phyloP scores from a whole-genome alignment of 106 monocot genomes.

The Iris macrosiphon region DNA sequence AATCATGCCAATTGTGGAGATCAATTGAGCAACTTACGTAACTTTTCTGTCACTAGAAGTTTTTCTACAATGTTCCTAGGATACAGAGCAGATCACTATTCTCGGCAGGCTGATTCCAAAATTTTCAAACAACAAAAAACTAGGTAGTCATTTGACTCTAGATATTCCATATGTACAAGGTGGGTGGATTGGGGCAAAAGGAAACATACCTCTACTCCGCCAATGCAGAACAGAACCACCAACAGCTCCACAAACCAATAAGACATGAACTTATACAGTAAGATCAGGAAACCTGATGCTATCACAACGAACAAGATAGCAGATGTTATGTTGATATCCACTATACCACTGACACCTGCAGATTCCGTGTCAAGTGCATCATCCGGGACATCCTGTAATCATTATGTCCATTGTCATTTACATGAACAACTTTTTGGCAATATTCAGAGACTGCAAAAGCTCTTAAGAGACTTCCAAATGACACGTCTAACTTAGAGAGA shows the following conservation, averaged over 20 bases:
- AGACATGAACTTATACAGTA: constrained; percentile 96
- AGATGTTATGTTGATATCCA: constrained; percentile 89
- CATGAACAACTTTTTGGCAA: not conserved
- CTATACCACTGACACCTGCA: constrained; percentile 50
- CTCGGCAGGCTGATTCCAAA: too few species aligned
- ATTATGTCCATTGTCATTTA: constrained; percentile 3
- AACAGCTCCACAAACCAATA: constrained; percentile 92
- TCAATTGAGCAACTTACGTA: too few species aligned
- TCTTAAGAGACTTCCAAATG: not conserved
- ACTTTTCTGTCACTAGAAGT: too few species aligned
- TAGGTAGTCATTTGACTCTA: too few species aligned
- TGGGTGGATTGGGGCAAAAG: too few species aligned
- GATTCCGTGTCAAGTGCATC: constrained; percentile 37
- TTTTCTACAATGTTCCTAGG: too few species aligned
- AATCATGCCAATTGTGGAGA: too few species aligned
- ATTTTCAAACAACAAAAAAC: too few species aligned
- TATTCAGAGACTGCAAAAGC: constrained; percentile 1
- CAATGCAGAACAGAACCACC: constrained; percentile 98
- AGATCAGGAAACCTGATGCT: constrained; percentile 87
- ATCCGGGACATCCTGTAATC: constrained; percentile 66
- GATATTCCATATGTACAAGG: too few species aligned
- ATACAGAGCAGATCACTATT: too few species aligned
- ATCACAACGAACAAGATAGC: constrained; percentile 86
- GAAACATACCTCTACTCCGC: constrained; percentile 80
- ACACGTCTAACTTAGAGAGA: not conserved